A percentile compares a stretch with the other conserved stretches of the same genome.
These are phyloP conservation scores for Scytalidium lignicola DNA, from an alignment of 2,329 filamentous ascomycete genomes.

Conservation along the genomic window DNA sequence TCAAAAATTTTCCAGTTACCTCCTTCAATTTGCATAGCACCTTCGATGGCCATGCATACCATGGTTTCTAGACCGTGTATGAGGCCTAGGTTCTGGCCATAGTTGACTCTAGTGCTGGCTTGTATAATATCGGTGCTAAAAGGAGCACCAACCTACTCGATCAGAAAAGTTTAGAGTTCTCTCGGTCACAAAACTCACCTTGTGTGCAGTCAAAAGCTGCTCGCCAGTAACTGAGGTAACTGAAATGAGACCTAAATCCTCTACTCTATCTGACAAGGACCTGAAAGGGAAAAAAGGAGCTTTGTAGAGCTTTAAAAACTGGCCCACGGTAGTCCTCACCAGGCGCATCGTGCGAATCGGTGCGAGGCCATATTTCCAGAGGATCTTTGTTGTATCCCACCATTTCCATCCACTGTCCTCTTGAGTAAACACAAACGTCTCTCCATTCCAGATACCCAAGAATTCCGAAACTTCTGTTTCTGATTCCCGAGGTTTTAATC, in stretches of 20 bases:
- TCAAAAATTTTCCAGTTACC: slow-evolving; percentile 96
- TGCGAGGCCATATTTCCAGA: slow-evolving; percentile 81
- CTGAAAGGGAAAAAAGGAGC: slow-evolving; percentile 78
- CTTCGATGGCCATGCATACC: slow-evolving; percentile 82
- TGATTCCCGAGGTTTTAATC: slow-evolving; percentile 50
- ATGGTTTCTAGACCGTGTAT: slow-evolving; percentile 90
- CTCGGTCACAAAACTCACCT: slow-evolving; percentile 31
- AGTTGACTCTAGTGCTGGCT: slow-evolving; percentile 88
- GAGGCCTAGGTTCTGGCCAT: slow-evolving; percentile 78
- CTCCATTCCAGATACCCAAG: slow-evolving; percentile 81
- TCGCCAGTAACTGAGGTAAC: slow-evolving; percentile 68
- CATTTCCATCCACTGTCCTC: slow-evolving; percentile 57
- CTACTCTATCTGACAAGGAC: slow-evolving; percentile 64
- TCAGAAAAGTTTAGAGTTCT: slow-evolving; percentile 5
- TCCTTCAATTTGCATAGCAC: slow-evolving; percentile 70
- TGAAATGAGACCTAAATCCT: slow-evolving; percentile 61
- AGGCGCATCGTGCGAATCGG: slow-evolving; percentile 69
- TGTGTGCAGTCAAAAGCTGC: slow-evolving; percentile 64
- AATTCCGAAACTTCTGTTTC: slow-evolving; percentile 37
- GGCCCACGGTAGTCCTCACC: slow-evolving; percentile 64
- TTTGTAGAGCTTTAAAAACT: slow-evolving; percentile 77
- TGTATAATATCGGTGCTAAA: slow-evolving; percentile 84
- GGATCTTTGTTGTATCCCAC: slow-evolving; percentile 74
- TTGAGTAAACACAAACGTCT: slow-evolving; percentile 64
- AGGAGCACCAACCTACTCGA: slow-evolving; percentile 48